Evolutionary conservation across 2,329 filamentous ascomycete species (phyloP).

Genomic region (Fusarium sp.): DNA sequence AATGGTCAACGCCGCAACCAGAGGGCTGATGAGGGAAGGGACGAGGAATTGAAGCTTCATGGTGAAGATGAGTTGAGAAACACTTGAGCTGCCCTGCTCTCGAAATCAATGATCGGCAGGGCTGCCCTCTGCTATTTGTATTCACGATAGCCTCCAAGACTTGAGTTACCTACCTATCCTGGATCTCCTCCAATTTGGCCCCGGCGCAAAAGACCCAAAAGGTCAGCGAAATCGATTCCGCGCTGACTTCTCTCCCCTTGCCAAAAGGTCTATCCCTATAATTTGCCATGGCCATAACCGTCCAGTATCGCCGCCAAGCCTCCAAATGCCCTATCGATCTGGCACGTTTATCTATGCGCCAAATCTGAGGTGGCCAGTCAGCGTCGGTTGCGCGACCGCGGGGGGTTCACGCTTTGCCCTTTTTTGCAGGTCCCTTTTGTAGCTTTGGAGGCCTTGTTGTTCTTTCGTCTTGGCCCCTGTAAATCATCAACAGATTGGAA

Average conservation of each 20-base stretch:
- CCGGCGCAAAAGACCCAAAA: slow-evolving; percentile 25
- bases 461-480: slow-evolving; percentile 22
- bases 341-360: slow-evolving; percentile 42
- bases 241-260: slow-evolving; percentile 5
- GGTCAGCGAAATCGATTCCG: slow-evolving; percentile 23
- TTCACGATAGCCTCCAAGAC: background rate
- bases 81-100: slow-evolving; percentile 3
- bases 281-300: background rate
- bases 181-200: background rate
- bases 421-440: slow-evolving; percentile 41
- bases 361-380: slow-evolving; percentile 31
- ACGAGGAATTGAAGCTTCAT: slow-evolving; percentile 47
- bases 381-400: background rate
- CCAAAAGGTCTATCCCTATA: slow-evolving; percentile 17
- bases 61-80: background rate
- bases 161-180: slow-evolving; percentile 12
- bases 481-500: background rate
- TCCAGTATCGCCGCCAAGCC: slow-evolving; percentile 19
- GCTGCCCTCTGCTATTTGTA: slow-evolving; percentile 32
- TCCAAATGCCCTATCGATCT: slow-evolving; percentile 39
- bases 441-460: slow-evolving; percentile 20
- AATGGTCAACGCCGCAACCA: slow-evolving; percentile 58
- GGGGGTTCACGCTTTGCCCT: slow-evolving; percentile 28
- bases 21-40: slow-evolving; percentile 35
- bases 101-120: background rate